Conservation (phyloP, 2,329 filamentous ascomycete species). For the Plenodomus biglobosus region DNA sequence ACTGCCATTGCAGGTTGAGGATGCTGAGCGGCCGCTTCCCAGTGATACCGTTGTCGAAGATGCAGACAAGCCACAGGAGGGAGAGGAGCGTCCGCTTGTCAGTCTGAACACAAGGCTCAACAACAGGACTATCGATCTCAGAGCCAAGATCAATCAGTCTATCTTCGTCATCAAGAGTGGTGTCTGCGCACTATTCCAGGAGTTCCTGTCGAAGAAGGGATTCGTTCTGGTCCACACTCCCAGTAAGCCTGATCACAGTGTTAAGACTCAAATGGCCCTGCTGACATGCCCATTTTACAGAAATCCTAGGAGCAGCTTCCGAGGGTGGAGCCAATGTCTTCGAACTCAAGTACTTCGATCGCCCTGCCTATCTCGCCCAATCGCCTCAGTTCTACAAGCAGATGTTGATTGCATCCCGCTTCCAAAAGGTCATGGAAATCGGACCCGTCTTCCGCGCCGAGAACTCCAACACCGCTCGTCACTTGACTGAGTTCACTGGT, state of each 20-base stretch:
- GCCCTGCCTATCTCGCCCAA: conserved; percentile 77
- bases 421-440: conserved; percentile 76
- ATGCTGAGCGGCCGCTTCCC: conserved; percentile 55
- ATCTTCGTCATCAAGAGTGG: conserved; percentile 72
- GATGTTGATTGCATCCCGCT: conserved; percentile 76
- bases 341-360: conserved; percentile 83
- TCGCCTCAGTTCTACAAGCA: conserved; percentile 88
- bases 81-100: conserved; percentile 66
- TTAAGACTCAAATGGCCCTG: conserved; percentile 33
- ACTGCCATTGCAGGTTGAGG: conserved; percentile 61
- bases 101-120: conserved; percentile 82
- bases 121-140: conserved; percentile 90
- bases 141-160: conserved; percentile 86
- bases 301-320: conserved; percentile 78
- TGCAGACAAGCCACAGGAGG: conserved; percentile 55
- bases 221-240: conserved; percentile 89
- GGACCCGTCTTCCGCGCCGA: conserved; percentile 85
- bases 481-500: conserved; percentile 87
- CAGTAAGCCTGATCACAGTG: conserved; percentile 36
- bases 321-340: conserved; percentile 95
- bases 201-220: conserved; percentile 73
- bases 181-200: conserved; percentile 69
- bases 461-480: conserved; percentile 79
- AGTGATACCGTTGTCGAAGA: conserved; percentile 51
- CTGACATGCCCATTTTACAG: not conserved